phyloP scores from a whole-genome alignment of 345 rosid genomes.

The Limnanthes douglasii region DNA sequence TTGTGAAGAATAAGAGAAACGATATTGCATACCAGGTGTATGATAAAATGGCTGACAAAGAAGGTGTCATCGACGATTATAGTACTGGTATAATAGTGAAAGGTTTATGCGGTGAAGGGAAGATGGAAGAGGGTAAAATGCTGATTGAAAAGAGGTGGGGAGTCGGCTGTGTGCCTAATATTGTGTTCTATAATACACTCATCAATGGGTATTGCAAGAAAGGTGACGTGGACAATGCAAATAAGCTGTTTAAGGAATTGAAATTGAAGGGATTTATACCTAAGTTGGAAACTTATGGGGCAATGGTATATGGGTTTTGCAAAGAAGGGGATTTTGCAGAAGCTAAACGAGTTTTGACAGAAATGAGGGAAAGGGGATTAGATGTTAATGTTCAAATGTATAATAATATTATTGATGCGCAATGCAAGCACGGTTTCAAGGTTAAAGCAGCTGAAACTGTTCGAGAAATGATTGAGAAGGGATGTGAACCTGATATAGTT shows the following conservation, averaged over 20 bases:
- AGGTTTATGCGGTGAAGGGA: constrained; percentile 65
- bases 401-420: constrained; percentile 46
- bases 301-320: constrained; percentile 46
- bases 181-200: constrained; percentile 62
- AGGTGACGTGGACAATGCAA: constrained; percentile 31
- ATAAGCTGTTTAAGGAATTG: constrained; percentile 36
- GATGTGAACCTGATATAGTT: constrained; percentile 52
- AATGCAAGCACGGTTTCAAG: constrained; percentile 29
- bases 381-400: constrained; percentile 22
- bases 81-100: constrained; percentile 47
- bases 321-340: constrained; percentile 37
- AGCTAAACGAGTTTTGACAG: constrained; percentile 39
- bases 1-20: constrained; percentile 19
- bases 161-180: constrained; percentile 56
- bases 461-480: constrained; percentile 32
- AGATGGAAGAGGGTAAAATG: constrained; percentile 45
- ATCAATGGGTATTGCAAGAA: constrained; percentile 55
- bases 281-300: constrained; percentile 42
- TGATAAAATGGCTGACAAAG: constrained; percentile 47
- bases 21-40: constrained; percentile 38
- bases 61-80: constrained; percentile 42
- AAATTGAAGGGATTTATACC: constrained; percentile 62
- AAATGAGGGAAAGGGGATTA: constrained; percentile 55
- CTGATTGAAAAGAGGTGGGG: constrained; percentile 69
- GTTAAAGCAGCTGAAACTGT: constrained; percentile 23